A percentile compares a stretch with the other conserved stretches of the same genome.
These are phyloP conservation scores for Cenchrus americanus DNA, from an alignment of 176 grass and related monocot genomes.

Conservation along the genomic window DNA sequence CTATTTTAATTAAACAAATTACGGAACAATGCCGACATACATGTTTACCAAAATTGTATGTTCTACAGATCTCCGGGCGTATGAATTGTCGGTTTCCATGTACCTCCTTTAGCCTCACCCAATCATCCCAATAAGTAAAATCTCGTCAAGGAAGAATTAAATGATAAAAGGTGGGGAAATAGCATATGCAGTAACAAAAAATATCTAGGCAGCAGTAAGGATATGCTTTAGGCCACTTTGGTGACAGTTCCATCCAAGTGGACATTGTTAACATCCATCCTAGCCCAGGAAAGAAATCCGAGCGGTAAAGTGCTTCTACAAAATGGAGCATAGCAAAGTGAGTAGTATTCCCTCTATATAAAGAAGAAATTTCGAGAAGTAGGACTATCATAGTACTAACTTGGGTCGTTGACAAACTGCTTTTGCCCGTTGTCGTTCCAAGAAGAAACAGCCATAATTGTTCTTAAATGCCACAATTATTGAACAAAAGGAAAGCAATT, in stretches of 20 bases:
- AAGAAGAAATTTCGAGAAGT: not conserved
- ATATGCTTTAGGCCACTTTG: conserved; percentile 99
- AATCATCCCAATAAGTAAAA: conserved; percentile 99
- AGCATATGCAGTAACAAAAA: conserved; percentile 6
- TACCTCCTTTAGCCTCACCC: conserved; percentile 94
- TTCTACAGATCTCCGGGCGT: conserved; percentile 93
- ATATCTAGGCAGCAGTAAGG: conserved; percentile 52
- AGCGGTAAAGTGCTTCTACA: conserved; percentile 91
- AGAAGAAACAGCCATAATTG: conserved; percentile 98
- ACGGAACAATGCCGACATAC: conserved; percentile 50
- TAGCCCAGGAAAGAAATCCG: conserved; percentile 98
- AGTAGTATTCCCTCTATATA: conserved; percentile 34
- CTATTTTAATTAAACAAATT: not conserved
- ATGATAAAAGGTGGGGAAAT: conserved; percentile 23
- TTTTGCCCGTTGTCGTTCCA: conserved; percentile 99
- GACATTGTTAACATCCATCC: conserved; percentile 98
- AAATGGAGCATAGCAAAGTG: conserved; percentile 42
- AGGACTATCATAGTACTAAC: conserved; percentile 55
- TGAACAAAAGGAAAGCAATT: conserved; percentile 28
- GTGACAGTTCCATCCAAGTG: conserved; percentile 93
- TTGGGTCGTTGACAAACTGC: conserved; percentile 87
- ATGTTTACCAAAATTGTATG: conserved; percentile 99
- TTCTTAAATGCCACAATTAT: conserved; percentile 49
- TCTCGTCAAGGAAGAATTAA: conserved; percentile 75
- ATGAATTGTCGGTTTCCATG: conserved; percentile 88